Evolutionary conservation across 2,329 filamentous ascomycete species (phyloP), one percentile per base, ranked within the genome.

Genomic region (Chrysoporthe cubensis): DNA sequence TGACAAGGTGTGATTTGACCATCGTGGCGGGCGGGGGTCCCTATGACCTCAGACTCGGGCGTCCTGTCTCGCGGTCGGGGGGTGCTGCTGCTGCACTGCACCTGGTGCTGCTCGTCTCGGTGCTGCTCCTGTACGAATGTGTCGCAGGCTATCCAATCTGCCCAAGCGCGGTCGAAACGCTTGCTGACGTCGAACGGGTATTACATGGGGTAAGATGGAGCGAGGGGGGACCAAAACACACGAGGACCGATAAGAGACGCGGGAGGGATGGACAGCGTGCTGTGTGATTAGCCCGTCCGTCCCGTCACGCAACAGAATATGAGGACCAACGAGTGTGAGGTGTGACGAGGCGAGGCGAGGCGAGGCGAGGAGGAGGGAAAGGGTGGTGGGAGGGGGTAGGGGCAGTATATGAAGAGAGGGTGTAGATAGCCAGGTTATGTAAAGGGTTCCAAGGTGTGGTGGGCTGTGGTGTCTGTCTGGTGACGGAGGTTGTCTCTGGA

Each of bases 1-100:
- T 87, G 75, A 89, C 80, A 64, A 85, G 79, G 74, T 87, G 85
- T 66, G 79, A 66, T 78, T 87, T 89, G 66, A 81, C 74, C 85
- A 89, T 87, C 71, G 73, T 78, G 70, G 59, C 66, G 48, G 54
- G 65, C 64, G 59, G n/a, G 48, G 64, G 37, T 67, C 62, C 50
- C 40, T n/a, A 16, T 37, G 42, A 34, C 43, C 44, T 59, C 59
- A 50, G 34, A 43, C 44, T 13, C 9, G 18, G 14, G 44, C 57
- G 26, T 64, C 62, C 32, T 34, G 50, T 40, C 14, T 21, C 44
- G 66, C 43, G 59, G 32, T 48, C 32, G 48, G 70, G 26, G 26
- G 26, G 26, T 26, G 26, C 26, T 26, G 26, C 26, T 26, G 26
- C 26, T 26, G 26, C 26, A 26, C 48, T 48, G 62, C 18, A 59